Evolutionary conservation across 1,284 basidiomycete genomes (phyloP).

Genomic region (Trichosporon sp.): DNA sequence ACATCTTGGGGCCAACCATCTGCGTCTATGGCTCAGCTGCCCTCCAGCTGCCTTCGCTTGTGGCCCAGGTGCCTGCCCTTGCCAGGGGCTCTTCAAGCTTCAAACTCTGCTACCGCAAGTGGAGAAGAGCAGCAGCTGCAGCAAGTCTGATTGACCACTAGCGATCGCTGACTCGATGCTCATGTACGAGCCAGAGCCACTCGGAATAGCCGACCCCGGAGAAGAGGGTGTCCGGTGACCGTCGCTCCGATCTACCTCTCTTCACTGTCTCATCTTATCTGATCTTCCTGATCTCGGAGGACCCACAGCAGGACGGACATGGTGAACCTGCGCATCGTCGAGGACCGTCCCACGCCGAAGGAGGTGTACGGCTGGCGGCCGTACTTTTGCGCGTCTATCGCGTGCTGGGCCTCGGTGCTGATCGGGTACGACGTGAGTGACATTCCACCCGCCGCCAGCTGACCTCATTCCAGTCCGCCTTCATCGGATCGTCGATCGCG

Average conservation of each 20-base stretch:
- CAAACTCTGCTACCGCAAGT: background rate
- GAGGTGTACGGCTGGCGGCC: constrained; percentile 55
- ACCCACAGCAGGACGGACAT: background rate
- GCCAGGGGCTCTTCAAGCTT: background rate
- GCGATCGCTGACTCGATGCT: background rate
- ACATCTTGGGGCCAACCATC: background rate
- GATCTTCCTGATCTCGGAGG: no score
- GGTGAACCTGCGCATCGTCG: constrained; percentile 28
- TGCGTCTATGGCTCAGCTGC: background rate
- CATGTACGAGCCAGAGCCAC: no score
- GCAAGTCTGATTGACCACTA: background rate
- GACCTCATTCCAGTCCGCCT: constrained; percentile 23
- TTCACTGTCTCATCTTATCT: background rate
- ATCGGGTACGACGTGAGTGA: constrained; percentile 48
- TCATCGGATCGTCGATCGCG: constrained; percentile 35
- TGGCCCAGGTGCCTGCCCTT: background rate
- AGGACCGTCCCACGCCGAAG: constrained; percentile 50
- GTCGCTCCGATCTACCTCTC: background rate
- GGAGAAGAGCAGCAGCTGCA: background rate
- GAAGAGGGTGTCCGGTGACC: background rate
- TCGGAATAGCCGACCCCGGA: background rate
- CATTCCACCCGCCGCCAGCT: background rate
- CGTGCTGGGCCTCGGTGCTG: constrained; percentile 45
- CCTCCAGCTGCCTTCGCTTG: background rate
- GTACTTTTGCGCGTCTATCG: constrained; percentile 47